Base-by-base conservation (phyloP, 1,284 basidiomycete genomes). In the Heterobasidion parviporum region DNA sequence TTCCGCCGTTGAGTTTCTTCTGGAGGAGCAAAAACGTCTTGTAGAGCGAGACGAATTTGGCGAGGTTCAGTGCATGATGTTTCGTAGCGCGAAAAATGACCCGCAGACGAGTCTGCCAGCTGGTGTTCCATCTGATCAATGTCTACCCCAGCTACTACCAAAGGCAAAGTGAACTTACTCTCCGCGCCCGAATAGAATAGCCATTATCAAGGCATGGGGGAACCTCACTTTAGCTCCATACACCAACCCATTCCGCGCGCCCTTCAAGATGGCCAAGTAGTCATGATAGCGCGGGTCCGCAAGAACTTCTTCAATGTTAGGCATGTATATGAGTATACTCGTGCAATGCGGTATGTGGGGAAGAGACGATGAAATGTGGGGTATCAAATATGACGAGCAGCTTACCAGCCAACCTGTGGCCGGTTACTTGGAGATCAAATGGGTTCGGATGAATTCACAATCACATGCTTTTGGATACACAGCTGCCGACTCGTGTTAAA, bases 131-230 rank as follows among this genome's bases (percentile, higher is more conserved):
- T 41, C 9, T 26, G 6, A 46, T 8, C 12, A 44, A 44, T 44
- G 6, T 16, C 16, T 26, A 26, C 26, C 26, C 26, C 26, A 26
- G 26, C 26, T 26, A 26, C 26, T 26, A 26, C 26, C 26, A 26
- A 26, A 26, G 38, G 38, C 38, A 16, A 18, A 53, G 18, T 49
- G 34, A 50, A 82, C 89, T 70, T 62, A 93, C 89, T 91, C 83
- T 76, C 90, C 91, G 58, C 88, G 83, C 34, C 89, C 89, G 67
- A 99, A 99, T 33, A 99, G 77, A 59, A 98, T 82, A n/a, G 94
- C 89, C 96, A 99, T 99, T 56, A 99, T 89, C 32, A 99, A 76
- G 2, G 97, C 96, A 80, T 99, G 97, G n/a, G 97, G 97, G 68
- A 97, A 97, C 49, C 92, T 79, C 63, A 98, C 92, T 78, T 98